Conservation (phyloP, 2,329 filamentous ascomycete species). For the Monosporascus sp. region DNA sequence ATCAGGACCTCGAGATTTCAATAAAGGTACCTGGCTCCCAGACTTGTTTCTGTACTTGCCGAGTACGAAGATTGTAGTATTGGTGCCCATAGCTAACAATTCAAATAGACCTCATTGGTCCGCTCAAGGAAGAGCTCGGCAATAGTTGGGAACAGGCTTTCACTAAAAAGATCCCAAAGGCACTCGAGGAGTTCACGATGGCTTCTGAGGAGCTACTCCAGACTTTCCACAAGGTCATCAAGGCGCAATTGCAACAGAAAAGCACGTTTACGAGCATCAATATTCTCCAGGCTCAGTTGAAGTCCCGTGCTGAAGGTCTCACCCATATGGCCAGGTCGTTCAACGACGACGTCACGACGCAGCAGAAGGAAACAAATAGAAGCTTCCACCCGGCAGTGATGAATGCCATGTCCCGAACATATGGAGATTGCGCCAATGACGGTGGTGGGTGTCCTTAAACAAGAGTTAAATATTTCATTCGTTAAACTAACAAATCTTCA, state of each 20-base stretch:
- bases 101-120: conserved; percentile 8
- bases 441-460: conserved; percentile 1
- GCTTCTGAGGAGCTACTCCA: not conserved
- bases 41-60: not conserved
- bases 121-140: conserved; percentile 5
- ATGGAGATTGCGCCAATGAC: conserved; percentile 2
- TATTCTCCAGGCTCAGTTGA: conserved; percentile 8
- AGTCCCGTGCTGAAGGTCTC: conserved; percentile 1
- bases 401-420: conserved; percentile 4
- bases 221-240: conserved; percentile 3
- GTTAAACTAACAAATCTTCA: not conserved
- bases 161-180: conserved; percentile 6
- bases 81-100: too few species aligned
- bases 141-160: conserved; percentile 9
- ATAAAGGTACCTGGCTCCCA: conserved; percentile 9
- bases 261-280: not conserved
- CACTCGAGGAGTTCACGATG: conserved; percentile 3
- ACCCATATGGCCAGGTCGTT: conserved; percentile 1
- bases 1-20: conserved; percentile 10
- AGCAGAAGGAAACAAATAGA: conserved; percentile 9
- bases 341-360: not conserved
- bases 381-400: conserved; percentile 5
- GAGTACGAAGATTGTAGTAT: not conserved
- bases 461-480: not conserved
- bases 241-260: not conserved